Percentiles rank a stretch among this genome's conserved stretches.
Conservation (phyloP, 192 early-diverging fungal genomes). For the Mortierella claussenii region DNA sequence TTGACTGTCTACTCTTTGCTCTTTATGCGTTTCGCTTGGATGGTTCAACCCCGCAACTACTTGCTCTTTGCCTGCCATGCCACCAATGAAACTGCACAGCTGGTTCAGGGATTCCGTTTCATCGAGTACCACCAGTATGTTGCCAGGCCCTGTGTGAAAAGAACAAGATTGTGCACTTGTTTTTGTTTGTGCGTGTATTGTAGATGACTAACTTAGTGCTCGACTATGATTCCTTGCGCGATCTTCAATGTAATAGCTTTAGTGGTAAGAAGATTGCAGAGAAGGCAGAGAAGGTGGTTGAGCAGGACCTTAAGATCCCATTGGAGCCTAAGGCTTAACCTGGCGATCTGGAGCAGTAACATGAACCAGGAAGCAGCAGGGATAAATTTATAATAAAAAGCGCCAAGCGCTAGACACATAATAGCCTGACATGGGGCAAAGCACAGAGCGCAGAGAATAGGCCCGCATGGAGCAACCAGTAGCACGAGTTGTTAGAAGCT, state of each 20-base stretch:
- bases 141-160: neutral
- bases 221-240: neutral
- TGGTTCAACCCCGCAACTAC: constrained; percentile 90
- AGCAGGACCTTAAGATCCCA: constrained; percentile 32
- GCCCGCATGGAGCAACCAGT: too few species aligned
- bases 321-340: constrained; percentile 40
- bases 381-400: neutral
- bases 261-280: constrained; percentile 35
- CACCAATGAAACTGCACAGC: constrained; percentile 91
- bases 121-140: constrained; percentile 80
- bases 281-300: neutral
- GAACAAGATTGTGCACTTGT: neutral
- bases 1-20: constrained; percentile 88
- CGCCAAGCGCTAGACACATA: neutral
- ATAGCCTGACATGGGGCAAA: too few species aligned
- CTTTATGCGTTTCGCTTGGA: constrained; percentile 97
- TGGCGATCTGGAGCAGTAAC: neutral
- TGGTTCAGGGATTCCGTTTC: constrained; percentile 87
- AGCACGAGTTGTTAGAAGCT: too few species aligned
- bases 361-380: neutral
- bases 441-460: too few species aligned
- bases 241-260: constrained; percentile 30
- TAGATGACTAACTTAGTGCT: neutral
- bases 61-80: constrained; percentile 94
- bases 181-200: neutral